A percentile compares a stretch with the other conserved stretches of the same genome.
Evolutionary conservation across 306 rosid species (phyloP).

Genomic region (Sicyos edulis): DNA sequence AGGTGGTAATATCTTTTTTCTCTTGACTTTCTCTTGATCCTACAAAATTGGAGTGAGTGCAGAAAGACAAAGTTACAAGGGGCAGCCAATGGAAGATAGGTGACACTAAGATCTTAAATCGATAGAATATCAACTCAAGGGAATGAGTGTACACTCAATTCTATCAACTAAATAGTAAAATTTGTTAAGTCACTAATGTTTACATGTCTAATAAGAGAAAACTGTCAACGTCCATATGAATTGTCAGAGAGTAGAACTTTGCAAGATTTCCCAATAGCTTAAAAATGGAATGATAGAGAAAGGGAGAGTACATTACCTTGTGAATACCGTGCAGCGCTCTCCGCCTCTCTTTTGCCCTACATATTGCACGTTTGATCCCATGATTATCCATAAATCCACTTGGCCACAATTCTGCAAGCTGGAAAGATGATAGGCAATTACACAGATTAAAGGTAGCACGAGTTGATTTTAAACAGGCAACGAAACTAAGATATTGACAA

Average conservation of each 20-base stretch:
- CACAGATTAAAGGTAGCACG: neutral
- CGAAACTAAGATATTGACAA: neutral
- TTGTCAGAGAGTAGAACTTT: neutral
- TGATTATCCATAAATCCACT: conserved; percentile 91
- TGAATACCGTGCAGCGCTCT: conserved; percentile 46
- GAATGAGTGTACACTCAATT: neutral
- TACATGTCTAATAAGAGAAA: neutral
- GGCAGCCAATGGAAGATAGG: neutral
- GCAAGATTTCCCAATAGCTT: neutral
- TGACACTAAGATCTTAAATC: neutral
- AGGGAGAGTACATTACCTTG: conserved; percentile 41
- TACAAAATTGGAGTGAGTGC: conserved; percentile 23
- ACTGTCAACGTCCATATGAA: neutral
- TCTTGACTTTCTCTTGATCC: conserved; percentile 75
- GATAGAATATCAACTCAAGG: neutral
- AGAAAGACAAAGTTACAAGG: neutral
- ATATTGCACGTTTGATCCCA: conserved; percentile 91
- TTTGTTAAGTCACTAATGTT: neutral
- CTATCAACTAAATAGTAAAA: neutral
- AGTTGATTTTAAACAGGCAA: no score
- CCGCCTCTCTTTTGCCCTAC: conserved; percentile 89
- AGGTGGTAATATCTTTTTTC: conserved; percentile 59
- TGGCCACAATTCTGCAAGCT: conserved; percentile 96
- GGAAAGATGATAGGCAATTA: conserved; percentile 24
- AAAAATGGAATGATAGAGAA: neutral